phyloP scores from a whole-genome alignment of 192 early-diverging fungal genomes.

The Coemansia sp. region DNA sequence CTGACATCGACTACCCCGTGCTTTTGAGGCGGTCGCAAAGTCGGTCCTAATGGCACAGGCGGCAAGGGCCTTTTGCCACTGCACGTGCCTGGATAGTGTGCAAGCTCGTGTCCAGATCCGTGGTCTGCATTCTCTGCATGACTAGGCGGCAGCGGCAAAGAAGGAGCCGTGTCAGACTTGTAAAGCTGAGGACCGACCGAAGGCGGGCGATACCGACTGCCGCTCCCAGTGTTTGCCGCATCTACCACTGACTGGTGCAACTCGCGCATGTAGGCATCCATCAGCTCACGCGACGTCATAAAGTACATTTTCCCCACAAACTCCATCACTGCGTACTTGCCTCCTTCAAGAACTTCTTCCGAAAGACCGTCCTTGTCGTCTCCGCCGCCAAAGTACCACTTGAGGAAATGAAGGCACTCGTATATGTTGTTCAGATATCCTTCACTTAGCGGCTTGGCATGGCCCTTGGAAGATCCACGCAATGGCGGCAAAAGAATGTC shows the following conservation, averaged over 20 bases:
- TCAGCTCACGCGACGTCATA: constrained; percentile 64
- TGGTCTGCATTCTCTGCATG: not conserved
- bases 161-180: not conserved
- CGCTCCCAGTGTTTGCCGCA: not conserved
- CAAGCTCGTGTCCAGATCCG: not conserved
- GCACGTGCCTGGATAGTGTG: not conserved
- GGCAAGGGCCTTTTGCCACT: constrained; percentile 6
- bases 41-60: not conserved
- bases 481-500: constrained; percentile 71
- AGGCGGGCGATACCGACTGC: not conserved
- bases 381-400: constrained; percentile 72
- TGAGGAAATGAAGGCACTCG: constrained; percentile 72
- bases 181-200: constrained; percentile 2
- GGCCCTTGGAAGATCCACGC: constrained; percentile 57
- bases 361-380: constrained; percentile 66
- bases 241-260: constrained; percentile 30
- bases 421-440: constrained; percentile 66
- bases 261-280: constrained; percentile 60
- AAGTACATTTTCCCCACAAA: constrained; percentile 67
- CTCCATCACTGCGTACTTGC: constrained; percentile 67
- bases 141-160: not conserved
- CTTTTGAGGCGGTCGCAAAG: constrained; percentile 7
- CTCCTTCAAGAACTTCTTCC: constrained; percentile 60
- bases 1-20: not conserved
- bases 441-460: constrained; percentile 63